Base-by-base conservation (phyloP, 192 early-diverging fungal genomes). In the Entomortierella lignicola region DNA sequence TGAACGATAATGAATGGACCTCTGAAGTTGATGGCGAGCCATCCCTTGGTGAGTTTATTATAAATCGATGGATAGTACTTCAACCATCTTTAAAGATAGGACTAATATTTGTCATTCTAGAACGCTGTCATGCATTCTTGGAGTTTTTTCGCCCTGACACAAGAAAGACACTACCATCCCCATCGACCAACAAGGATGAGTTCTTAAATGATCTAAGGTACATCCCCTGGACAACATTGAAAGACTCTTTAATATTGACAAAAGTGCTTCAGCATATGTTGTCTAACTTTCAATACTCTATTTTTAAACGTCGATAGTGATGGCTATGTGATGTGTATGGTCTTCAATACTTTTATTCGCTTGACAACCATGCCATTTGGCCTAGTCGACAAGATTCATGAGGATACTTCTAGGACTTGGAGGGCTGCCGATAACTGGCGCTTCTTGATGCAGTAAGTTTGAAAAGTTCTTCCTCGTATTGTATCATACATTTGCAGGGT, bases 361-460 rank as follows among this genome's bases (percentile, higher is more conserved):
- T 77, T 83, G 43, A 86, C 86, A 13, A 74, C 81, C 51, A 81
- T 86, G 48, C 86, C 86, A 1, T 89, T 89, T 71, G 88, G 88
- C 11, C 55, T 85, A n/a, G 87, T 89, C 25, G 83, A 82, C 60
- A 89, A 89, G 57, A 77, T 85, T 15, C 85, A 89, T 50, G 77
- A 84, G 2, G 83, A 87, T 63, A 87, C 85, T 18, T 63, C 59
- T 26, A 68, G 88, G 10, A 85, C 86, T 13, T 89, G 87, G 72
- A 77, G 88, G 52, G 82, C 82, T 5, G 86, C 84, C 8, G 88
- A 89, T 58, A 89, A 89, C 72, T 74, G 87, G 43, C 70, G 83
- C 20, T 89, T 89, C 60, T 85, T 89, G 70, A 67, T 85, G 11
- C 85, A 86, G 88, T 89, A 84, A 69, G 85, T 75, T 17, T n/a